Base-by-base conservation (phyloP, 2,329 filamentous ascomycete species). In the Acarospora socialis region DNA sequence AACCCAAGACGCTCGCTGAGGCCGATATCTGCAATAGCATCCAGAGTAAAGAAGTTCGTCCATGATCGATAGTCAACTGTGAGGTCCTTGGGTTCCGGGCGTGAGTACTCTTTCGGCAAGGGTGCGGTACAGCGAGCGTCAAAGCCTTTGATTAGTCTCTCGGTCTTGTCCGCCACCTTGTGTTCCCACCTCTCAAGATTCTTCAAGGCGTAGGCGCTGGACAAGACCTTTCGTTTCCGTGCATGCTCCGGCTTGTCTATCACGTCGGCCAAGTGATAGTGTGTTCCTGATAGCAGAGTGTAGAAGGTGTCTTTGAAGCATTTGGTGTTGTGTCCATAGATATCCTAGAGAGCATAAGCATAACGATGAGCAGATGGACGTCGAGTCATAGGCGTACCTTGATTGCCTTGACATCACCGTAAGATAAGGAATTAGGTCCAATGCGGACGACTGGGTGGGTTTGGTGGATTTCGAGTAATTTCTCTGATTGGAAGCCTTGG, bases 21-120 rank as follows among this genome's bases (percentile, higher is more conserved):
- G 2, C 65, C 67, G 44, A 72, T 71, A 32, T 70, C 63, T 10
- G 62, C 65, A 30, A 71, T 70, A 2, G 65, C 66, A 35, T 72
- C 67, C 9, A 70, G 52, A 0, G 64, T 66, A 46, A 71, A 70
- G 51, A 66, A 67, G 46, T 69, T 71, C 15, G 58, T 55, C 60
- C 60, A 71, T 4, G 53, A 51, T 4, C 65, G 59, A 33, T 62
- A 65, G 41, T 71, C 63, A 12, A 71, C 51, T 1, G 43, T 51
- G 12, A 66, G 33, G 28, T 67, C 62, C 17, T 50, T 43, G 1
- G 52, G 37, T 4, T 44, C 39, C 0, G 54, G 52, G 4, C 33
- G 30, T 12, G 34, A 32, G 4, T 34, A 43, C 24, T 42, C 44
- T 31, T n/a, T 33, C 15, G 35, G 33, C 5, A 57, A 46, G 1